Percentiles rank a stretch among this genome's conserved stretches.
Evolutionary conservation across 208 protist genomes (phyloP).

Genomic region (Perkinsela sp.): DNA sequence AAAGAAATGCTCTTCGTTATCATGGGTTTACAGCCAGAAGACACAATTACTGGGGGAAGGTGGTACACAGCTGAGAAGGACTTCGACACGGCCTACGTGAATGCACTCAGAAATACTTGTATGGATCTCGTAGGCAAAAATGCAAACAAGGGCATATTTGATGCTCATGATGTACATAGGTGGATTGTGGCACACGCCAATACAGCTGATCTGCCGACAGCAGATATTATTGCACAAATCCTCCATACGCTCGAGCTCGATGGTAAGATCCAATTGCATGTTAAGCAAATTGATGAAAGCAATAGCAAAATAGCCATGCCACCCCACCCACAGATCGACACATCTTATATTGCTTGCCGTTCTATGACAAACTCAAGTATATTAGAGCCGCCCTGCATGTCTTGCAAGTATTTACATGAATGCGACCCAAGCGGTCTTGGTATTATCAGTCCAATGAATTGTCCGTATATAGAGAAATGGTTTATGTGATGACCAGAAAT

Average conservation of each 20-base stretch:
- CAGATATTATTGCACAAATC: not conserved
- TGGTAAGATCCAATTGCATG: not conserved
- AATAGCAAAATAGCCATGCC: too few species aligned
- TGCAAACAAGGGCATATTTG: not conserved
- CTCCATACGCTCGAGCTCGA: not conserved
- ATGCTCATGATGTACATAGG: not conserved
- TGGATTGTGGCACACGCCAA: not conserved
- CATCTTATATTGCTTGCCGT: too few species aligned
- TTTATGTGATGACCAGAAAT: not conserved
- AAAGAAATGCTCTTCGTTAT: not conserved
- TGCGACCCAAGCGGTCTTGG: not conserved
- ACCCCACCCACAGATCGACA: too few species aligned
- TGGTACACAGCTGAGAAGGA: not conserved
- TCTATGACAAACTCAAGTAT: too few species aligned
- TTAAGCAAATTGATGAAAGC: not conserved
- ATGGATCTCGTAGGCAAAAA: not conserved
- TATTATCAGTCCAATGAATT: not conserved
- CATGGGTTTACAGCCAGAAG: not conserved
- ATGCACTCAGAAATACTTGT: not conserved
- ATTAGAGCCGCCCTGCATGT: not conserved
- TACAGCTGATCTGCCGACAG: not conserved
- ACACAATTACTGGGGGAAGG: not conserved
- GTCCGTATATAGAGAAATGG: not conserved
- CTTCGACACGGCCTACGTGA: not conserved
- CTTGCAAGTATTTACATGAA: not conserved